Percentiles rank a stretch among this genome's conserved stretches.
These are phyloP conservation scores for Vitellaria paradoxa DNA, from an alignment of 179 eudicot genomes.

Conservation along the genomic window DNA sequence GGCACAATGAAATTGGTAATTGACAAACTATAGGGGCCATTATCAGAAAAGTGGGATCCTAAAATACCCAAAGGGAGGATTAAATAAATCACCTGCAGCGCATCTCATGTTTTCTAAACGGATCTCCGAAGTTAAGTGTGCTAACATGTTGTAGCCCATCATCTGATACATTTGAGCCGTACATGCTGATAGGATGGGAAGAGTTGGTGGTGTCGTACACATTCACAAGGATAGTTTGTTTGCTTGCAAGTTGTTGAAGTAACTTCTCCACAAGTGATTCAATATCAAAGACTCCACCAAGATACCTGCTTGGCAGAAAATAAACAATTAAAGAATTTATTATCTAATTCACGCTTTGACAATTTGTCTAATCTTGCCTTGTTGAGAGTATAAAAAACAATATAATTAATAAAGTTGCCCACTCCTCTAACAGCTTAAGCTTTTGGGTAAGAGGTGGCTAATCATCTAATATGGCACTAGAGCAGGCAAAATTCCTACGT, in stretches of 20 bases:
- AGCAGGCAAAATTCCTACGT: too few relatives aligned
- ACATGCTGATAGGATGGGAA: constrained; percentile 72
- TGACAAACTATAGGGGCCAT: not conserved
- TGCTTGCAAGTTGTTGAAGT: constrained; percentile 88
- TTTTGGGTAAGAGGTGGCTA: too few relatives aligned
- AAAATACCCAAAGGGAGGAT: not conserved
- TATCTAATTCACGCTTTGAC: not conserved
- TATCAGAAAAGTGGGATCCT: not conserved
- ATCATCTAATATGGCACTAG: too few relatives aligned
- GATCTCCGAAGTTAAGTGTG: constrained; percentile 71
- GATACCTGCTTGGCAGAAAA: constrained; percentile 46
- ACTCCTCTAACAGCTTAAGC: too few relatives aligned
- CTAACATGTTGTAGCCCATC: constrained; percentile 58
- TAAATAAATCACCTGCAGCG: constrained; percentile 60
- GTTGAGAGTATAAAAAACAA: too few relatives aligned
- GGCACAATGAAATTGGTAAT: not conserved
- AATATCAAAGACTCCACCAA: constrained; percentile 75
- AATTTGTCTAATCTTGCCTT: not conserved
- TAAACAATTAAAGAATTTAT: not conserved
- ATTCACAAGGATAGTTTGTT: constrained; percentile 76
- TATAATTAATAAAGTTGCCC: too few relatives aligned
- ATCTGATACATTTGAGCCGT: constrained; percentile 50
- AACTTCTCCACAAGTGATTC: constrained; percentile 82
- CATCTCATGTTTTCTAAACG: constrained; percentile 78
- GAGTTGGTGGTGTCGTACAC: constrained; percentile 66